Conservation (phyloP, 2,329 filamentous ascomycete genomes). For the Pseudocercospora fijiensis region DNA sequence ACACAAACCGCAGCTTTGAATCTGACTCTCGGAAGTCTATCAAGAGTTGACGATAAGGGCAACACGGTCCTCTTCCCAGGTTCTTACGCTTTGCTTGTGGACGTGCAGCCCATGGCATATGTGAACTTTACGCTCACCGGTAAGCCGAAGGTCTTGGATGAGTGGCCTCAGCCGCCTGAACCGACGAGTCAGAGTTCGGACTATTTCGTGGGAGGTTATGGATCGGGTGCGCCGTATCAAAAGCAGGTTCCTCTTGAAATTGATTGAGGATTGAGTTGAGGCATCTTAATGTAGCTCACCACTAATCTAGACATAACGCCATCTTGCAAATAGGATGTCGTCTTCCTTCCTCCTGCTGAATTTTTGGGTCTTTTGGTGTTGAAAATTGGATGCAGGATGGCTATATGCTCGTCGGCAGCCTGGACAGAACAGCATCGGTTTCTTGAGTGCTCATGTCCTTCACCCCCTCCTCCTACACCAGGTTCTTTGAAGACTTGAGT, state of each 20-base stretch:
- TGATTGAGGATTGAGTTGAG: background rate
- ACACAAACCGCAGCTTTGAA: slow-evolving; percentile 40
- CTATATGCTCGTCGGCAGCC: too few relatives aligned
- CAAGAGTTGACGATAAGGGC: slow-evolving; percentile 52
- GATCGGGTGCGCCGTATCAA: slow-evolving; percentile 19
- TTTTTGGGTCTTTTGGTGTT: too few relatives aligned
- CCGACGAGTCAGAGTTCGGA: slow-evolving; percentile 24
- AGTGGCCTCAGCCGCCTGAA: slow-evolving; percentile 38
- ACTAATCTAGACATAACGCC: background rate
- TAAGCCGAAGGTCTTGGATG: slow-evolving; percentile 44
- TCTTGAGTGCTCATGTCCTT: background rate
- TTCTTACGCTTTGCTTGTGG: slow-evolving; percentile 50
- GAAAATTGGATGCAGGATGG: too few relatives aligned
- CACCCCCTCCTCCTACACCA: background rate
- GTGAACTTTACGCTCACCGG: slow-evolving; percentile 52
- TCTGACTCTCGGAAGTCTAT: slow-evolving; percentile 52
- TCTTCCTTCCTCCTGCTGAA: background rate
- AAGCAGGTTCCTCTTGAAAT: slow-evolving; percentile 13
- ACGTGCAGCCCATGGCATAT: slow-evolving; percentile 44
- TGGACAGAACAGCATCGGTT: background rate
- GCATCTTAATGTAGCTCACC: background rate
- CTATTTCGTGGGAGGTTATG: slow-evolving; percentile 38
- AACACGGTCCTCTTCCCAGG: slow-evolving; percentile 56
- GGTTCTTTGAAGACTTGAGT: background rate
- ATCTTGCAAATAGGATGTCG: background rate